Evolutionary conservation across 495 filamentous ascomycete species (phyloP).

Genomic region (Geopyxis carbonaria): DNA sequence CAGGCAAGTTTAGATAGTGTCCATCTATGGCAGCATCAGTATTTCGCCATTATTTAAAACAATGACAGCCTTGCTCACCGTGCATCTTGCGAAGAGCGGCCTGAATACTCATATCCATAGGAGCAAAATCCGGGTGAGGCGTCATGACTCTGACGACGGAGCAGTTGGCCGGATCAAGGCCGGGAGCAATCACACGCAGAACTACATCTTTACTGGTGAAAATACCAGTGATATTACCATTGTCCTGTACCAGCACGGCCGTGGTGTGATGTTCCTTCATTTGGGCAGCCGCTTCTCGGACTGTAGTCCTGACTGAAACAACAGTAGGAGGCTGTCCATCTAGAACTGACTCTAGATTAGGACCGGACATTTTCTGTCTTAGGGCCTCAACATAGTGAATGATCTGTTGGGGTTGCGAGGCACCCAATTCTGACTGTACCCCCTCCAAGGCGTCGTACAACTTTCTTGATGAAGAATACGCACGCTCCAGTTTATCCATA

Average conservation of each 20-base stretch:
- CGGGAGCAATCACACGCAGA: conserved; percentile 90
- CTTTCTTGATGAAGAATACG: conserved; percentile 88
- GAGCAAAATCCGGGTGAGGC: conserved; percentile 94
- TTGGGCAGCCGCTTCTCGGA: conserved; percentile 79
- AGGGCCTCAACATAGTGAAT: conserved; percentile 97
- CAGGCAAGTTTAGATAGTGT: conserved; percentile 91
- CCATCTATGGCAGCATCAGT: conserved; percentile 44
- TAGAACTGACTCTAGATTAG: conserved; percentile 84
- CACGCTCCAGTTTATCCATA: conserved; percentile 97
- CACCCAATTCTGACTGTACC: conserved; percentile 93
- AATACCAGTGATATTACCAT: conserved; percentile 93
- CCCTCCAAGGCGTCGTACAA: conserved; percentile 95
- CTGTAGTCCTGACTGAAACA: conserved; percentile 85
- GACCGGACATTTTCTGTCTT: conserved; percentile 90
- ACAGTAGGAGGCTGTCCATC: conserved; percentile 84
- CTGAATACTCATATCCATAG: conserved; percentile 97
- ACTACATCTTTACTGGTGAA: conserved; percentile 99
- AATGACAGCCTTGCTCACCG: conserved; percentile 44
- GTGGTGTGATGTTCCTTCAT: conserved; percentile 99
- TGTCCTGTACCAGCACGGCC: conserved; percentile 87
- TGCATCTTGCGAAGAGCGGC: conserved; percentile 98
- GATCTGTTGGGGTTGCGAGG: conserved; percentile 92
- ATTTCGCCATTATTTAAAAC: not conserved
- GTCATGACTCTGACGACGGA: conserved; percentile 98
- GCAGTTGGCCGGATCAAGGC: conserved; percentile 83